These are phyloP conservation scores for Phytophthora tentaculata DNA, from an alignment of 352 stramenopile species.

Conservation along the genomic window DNA sequence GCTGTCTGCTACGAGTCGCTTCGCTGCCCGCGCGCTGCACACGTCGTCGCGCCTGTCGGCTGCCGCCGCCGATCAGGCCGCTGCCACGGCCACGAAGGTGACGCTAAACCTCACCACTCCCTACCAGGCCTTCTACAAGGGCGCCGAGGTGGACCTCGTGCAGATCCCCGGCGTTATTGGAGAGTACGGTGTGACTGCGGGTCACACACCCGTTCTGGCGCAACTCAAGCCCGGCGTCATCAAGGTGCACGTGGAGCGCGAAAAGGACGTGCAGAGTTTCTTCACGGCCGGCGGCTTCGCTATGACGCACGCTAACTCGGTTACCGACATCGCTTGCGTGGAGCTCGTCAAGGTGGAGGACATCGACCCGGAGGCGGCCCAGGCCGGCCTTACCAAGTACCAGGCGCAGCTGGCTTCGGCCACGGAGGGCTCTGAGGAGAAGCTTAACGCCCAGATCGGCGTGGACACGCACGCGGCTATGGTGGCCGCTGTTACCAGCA, in stretches of 20 bases:
- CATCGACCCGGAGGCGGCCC: slow-evolving; percentile 91
- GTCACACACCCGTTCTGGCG: slow-evolving; percentile 96
- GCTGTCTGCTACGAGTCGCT: slow-evolving; percentile 58
- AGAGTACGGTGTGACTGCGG: slow-evolving; percentile 97
- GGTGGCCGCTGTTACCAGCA: slow-evolving; percentile 84
- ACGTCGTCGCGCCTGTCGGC: slow-evolving; percentile 62
- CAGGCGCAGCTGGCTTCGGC: slow-evolving; percentile 86
- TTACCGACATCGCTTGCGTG: slow-evolving; percentile 97
- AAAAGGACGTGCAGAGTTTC: slow-evolving; percentile 95
- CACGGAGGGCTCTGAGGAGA: slow-evolving; percentile 87
- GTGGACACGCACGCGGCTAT: slow-evolving; percentile 95
- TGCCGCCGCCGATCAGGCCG: slow-evolving; percentile 55
- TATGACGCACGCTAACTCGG: slow-evolving; percentile 95
- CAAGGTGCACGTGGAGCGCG: slow-evolving; percentile 84
- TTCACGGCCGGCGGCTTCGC: slow-evolving; percentile 98
- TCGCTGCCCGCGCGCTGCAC: slow-evolving; percentile 66
- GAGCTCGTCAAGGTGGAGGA: slow-evolving; percentile 98
- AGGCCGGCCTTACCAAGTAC: slow-evolving; percentile 91
- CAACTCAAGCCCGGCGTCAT: slow-evolving; percentile 97
- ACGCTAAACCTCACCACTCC: slow-evolving; percentile 87
- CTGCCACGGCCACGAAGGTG: slow-evolving; percentile 75
- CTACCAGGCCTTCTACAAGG: slow-evolving; percentile 85
- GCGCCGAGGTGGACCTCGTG: slow-evolving; percentile 89
- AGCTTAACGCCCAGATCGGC: slow-evolving; percentile 96
- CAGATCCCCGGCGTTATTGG: slow-evolving; percentile 95